Evolutionary conservation across 2,329 filamentous ascomycete genomes (phyloP).

Genomic region (Colletotrichum abscissum): DNA sequence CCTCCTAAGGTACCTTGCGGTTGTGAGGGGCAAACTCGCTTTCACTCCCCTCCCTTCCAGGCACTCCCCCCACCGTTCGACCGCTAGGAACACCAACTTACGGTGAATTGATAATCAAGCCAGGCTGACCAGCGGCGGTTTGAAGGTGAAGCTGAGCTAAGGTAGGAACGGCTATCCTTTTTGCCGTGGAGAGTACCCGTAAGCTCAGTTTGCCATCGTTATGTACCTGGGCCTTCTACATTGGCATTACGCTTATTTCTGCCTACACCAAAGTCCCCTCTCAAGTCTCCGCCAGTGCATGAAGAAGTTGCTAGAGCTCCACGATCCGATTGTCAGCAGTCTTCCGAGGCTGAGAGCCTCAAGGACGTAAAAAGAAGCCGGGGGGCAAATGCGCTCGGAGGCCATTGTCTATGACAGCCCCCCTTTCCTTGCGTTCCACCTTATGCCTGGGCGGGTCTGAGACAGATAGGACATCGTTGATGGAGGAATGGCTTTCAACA

Average conservation of each 20-base stretch:
- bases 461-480: constrained; percentile 14
- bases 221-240: not conserved
- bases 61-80: constrained; percentile 18
- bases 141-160: not conserved
- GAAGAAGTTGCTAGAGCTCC: not conserved
- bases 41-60: constrained; percentile 12
- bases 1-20: not conserved
- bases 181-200: not conserved
- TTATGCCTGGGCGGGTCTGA: constrained; percentile 22
- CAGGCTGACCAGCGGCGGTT: not conserved
- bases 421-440: constrained; percentile 20
- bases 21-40: constrained; percentile 33
- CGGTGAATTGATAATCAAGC: constrained; percentile 35
- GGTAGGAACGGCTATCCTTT: not conserved
- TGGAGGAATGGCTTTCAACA: not conserved
- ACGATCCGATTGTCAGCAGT: not conserved
- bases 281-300: not conserved
- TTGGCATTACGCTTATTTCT: not conserved
- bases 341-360: not conserved
- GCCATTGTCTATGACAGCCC: constrained; percentile 11
- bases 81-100: constrained; percentile 11
- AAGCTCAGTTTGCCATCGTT: not conserved
- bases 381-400: constrained; percentile 15
- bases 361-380: not conserved
- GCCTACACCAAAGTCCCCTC: not conserved